These are phyloP conservation scores for Metschnikowia bowlesiae DNA, from an alignment of 805 yeast species.

Conservation along the genomic window DNA sequence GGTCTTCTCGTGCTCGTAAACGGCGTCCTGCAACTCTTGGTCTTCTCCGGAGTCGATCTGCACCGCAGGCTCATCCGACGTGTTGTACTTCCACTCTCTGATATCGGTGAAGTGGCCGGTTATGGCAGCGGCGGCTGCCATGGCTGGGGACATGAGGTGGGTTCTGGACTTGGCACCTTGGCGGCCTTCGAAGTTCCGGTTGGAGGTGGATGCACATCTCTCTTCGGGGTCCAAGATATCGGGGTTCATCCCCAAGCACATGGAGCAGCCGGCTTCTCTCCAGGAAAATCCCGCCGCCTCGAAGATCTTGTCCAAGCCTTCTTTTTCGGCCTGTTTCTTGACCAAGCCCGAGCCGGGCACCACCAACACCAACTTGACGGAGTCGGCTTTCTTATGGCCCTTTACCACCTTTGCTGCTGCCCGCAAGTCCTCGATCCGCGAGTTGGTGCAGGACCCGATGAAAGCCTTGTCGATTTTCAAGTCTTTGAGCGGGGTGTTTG, in stretches of 20 bases:
- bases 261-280: slow-evolving; percentile 99
- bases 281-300: slow-evolving; percentile 92
- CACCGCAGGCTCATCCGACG: slow-evolving; percentile 57
- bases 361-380: slow-evolving; percentile 77
- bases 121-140: slow-evolving; percentile 99
- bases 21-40: slow-evolving; percentile 62
- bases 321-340: slow-evolving; percentile 88
- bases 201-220: slow-evolving; percentile 98
- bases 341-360: slow-evolving; percentile 98
- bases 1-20: slow-evolving; percentile 66
- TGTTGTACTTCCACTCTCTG: slow-evolving; percentile 68
- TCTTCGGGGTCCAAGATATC: slow-evolving; percentile 93
- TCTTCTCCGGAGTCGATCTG: slow-evolving; percentile 40
- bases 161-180: slow-evolving; percentile 97
- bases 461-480: slow-evolving; percentile 87
- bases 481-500: slow-evolving; percentile 76
- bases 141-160: slow-evolving; percentile 96
- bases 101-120: slow-evolving; percentile 88
- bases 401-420: slow-evolving; percentile 91
- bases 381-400: slow-evolving; percentile 82
- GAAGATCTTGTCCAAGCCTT: slow-evolving; percentile 90
- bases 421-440: slow-evolving; percentile 94
- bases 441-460: slow-evolving; percentile 97
- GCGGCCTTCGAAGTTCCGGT: slow-evolving; percentile 98
- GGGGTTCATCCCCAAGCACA: slow-evolving; percentile 99